Evolutionary conservation across 768 basidiomycete species (phyloP).

Genomic region (Suillus brevipes): DNA sequence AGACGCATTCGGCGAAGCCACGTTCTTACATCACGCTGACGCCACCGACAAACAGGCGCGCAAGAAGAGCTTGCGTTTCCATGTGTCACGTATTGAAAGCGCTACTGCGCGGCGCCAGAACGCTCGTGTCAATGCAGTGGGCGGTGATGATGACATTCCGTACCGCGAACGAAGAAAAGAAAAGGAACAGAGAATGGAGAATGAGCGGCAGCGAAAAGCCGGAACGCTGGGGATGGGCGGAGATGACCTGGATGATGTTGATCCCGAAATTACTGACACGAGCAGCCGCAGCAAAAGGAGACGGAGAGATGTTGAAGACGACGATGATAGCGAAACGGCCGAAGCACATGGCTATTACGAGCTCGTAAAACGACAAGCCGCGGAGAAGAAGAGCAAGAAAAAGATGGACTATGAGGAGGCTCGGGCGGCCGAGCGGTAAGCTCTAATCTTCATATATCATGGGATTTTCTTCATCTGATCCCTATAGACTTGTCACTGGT

Average conservation of each 20-base stretch:
- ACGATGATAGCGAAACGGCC: constrained; percentile 42
- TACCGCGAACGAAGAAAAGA: constrained; percentile 75
- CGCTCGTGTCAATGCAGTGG: constrained; percentile 66
- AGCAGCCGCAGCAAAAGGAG: constrained; percentile 39
- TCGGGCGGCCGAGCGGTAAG: constrained; percentile 58
- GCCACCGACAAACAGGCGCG: constrained; percentile 81
- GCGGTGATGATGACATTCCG: constrained; percentile 96
- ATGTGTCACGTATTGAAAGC: constrained; percentile 88
- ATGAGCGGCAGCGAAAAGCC: constrained; percentile 43
- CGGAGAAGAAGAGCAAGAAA: constrained; percentile 75
- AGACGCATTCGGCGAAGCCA: constrained; percentile 71
- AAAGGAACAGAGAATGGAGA: constrained; percentile 53
- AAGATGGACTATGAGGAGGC: constrained; percentile 77
- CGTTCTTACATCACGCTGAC: constrained; percentile 67
- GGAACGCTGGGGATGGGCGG: constrained; percentile 49
- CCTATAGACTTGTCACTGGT: constrained; percentile 32
- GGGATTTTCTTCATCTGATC: constrained; percentile 10
- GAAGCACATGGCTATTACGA: constrained; percentile 86
- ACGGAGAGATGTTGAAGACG: constrained; percentile 37
- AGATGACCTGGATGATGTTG: constrained; percentile 64
- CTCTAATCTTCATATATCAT: constrained; percentile 11
- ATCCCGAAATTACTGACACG: constrained; percentile 37
- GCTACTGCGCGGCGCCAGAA: constrained; percentile 72
- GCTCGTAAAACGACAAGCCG: constrained; percentile 74
- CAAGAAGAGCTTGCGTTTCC: constrained; percentile 85